These are phyloP conservation scores for Torrubiellomyces zombiae DNA, from an alignment of 2,329 filamentous ascomycete species.

Conservation along the genomic window DNA sequence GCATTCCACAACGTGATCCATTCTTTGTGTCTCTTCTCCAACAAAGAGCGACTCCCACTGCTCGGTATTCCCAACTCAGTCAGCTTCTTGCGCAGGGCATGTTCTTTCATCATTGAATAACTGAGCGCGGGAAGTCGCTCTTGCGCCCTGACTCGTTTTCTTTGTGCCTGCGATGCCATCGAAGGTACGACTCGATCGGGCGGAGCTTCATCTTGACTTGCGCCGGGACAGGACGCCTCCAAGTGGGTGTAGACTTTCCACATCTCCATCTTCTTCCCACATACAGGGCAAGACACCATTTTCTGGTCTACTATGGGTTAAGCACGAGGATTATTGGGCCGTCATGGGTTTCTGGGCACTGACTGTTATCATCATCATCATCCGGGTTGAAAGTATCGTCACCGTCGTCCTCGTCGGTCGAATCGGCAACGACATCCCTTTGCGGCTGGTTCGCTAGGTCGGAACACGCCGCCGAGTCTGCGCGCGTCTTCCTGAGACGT, in stretches of 20 bases:
- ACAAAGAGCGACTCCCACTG: constrained; percentile 47
- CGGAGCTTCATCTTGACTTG: constrained; percentile 9
- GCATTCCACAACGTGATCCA: constrained; percentile 96
- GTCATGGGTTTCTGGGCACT: too few species aligned
- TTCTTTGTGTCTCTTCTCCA: constrained; percentile 73
- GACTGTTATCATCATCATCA: too few species aligned
- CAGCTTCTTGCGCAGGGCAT: constrained; percentile 63
- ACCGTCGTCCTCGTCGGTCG: too few species aligned
- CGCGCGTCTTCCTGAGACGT: constrained; percentile 24
- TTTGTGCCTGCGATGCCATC: constrained; percentile 13
- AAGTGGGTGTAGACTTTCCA: constrained; percentile 66
- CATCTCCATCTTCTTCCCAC: constrained; percentile 62
- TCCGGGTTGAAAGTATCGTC: too few species aligned
- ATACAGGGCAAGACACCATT: constrained; percentile 71
- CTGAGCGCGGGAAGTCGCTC: constrained; percentile 66
- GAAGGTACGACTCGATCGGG: neutral
- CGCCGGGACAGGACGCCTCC: constrained; percentile 42
- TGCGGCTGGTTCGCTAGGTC: too few species aligned
- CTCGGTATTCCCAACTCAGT: constrained; percentile 61
- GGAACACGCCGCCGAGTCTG: too few species aligned
- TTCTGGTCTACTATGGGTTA: constrained; percentile 42
- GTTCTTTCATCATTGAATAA: constrained; percentile 76
- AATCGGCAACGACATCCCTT: too few species aligned
- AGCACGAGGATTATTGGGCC: neutral
- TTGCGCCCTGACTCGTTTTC: constrained; percentile 14